A percentile compares a stretch with the other conserved stretches of the same genome.
Evolutionary conservation across 495 filamentous ascomycete species (phyloP).

Genomic region (Collariella sp.): DNA sequence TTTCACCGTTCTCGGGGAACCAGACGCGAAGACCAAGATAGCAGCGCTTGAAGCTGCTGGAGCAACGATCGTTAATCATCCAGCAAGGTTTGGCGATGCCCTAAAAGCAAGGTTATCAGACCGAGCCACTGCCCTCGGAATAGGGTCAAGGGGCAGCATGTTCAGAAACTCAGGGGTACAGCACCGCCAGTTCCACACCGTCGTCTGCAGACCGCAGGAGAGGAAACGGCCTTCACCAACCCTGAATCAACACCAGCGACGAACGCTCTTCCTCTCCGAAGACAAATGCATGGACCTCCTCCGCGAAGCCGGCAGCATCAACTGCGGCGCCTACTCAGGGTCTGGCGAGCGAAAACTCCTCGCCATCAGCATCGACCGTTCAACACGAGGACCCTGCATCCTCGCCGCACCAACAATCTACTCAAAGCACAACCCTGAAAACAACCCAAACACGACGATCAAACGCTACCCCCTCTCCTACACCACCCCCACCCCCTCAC

Average conservation of each 20-base stretch:
- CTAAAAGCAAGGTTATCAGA: constrained; percentile 47
- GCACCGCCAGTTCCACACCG: constrained; percentile 46
- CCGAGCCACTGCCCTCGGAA: not conserved
- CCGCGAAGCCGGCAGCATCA: constrained; percentile 38
- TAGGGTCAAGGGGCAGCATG: not conserved
- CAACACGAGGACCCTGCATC: constrained; percentile 56
- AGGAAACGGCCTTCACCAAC: not conserved
- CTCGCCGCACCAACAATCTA: constrained; percentile 50
- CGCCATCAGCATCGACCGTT: constrained; percentile 58
- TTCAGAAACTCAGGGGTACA: constrained; percentile 16
- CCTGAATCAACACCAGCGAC: constrained; percentile 32
- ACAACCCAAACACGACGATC: constrained; percentile 24
- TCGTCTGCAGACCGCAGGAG: constrained; percentile 17
- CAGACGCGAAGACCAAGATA: constrained; percentile 56
- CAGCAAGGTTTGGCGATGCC: constrained; percentile 65
- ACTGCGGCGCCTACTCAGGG: constrained; percentile 38
- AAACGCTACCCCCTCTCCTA: constrained; percentile 59
- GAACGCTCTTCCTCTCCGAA: constrained; percentile 52
- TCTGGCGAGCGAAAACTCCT: constrained; percentile 34
- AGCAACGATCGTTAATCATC: constrained; percentile 70
- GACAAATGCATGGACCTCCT: constrained; percentile 54
- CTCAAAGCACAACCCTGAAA: too few species aligned
- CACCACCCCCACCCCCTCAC: constrained; percentile 42
- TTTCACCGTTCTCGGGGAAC: constrained; percentile 60
- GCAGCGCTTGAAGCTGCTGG: constrained; percentile 60